phyloP scores from a whole-genome alignment of 768 basidiomycete species.

The Udeniomyces megalosporus region DNA sequence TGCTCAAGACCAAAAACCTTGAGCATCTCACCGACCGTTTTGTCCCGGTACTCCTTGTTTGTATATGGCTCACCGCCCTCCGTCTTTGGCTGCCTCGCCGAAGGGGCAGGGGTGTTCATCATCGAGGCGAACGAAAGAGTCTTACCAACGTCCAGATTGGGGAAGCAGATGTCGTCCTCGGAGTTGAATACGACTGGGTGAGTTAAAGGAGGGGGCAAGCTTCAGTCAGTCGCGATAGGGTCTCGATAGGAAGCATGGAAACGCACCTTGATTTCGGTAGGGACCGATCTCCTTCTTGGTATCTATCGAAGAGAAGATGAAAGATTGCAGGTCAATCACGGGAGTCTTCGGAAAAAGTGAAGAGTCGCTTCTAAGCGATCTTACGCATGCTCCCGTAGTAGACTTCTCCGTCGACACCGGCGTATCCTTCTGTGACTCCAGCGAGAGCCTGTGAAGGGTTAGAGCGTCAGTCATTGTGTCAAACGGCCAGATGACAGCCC shows the following conservation, averaged over 20 bases:
- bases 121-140: background rate
- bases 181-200: constrained; percentile 15
- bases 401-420: constrained; percentile 4
- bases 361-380: no score
- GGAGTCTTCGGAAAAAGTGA: no score
- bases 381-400: background rate
- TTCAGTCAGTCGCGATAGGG: no score
- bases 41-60: background rate
- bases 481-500: no score
- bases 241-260: no score
- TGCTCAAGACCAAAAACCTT: constrained; percentile 20
- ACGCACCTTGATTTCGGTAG: no score
- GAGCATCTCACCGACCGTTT: constrained; percentile 2
- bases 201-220: no score
- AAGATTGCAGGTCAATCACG: background rate
- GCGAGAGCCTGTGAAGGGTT: constrained; percentile 2
- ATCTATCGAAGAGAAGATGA: no score
- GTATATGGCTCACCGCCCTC: background rate
- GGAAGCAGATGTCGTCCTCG: constrained; percentile 13
- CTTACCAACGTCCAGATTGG: background rate
- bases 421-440: background rate
- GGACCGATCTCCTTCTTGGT: background rate
- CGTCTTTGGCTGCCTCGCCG: background rate
- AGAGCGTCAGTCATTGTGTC: no score
- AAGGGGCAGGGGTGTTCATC: background rate